Evolutionary conservation across 2,329 filamentous ascomycete species (phyloP), one percentile per base, ranked within the genome.

Genomic region (Fusarium graminum): DNA sequence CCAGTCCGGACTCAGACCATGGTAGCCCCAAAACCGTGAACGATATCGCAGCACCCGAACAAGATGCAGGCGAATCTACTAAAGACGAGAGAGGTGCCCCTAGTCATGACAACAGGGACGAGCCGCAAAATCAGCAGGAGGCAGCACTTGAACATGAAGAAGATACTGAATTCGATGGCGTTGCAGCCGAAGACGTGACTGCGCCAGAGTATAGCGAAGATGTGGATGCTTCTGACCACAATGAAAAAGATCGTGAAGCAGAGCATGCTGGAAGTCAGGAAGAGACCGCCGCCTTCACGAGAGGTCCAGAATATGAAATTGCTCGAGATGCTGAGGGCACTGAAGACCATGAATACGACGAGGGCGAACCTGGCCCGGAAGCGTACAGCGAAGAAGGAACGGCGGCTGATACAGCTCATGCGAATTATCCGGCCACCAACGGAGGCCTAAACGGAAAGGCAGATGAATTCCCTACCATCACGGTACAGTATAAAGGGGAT

Each of bases 401-500:
- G 22, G 41, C 22, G 22, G 36, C 26, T 17, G 47, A 44, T 34
- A 26, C 41, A 13, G 52, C 65, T 29, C 45, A 57, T 26, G 39
- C 43, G 26, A 28, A 59, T 26, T 36, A 46, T 28, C 55, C 51
- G 25, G 32, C 34, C 17, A 54, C 59, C 54, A 51, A 39, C 16
- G 63, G 67, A 8, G 32, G 59, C 25, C 53, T 65, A 26, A 56
- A 49, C n/a, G 50, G 26, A 17, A 58, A 62, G 25, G 45, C 59
- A 42, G 50, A 47, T 9, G 70, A 72, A 2, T 78, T 70, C 53
- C 80, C 75, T 14, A 71, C 68, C 65, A 82, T 79, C 39, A 80
- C 76, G 11, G 80, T 82, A 49, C 76, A 78, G 44, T 82, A 82
- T 59, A 80, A 78, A 52, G 80, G 79, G 34, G 77, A 81, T 16